These are phyloP conservation scores for Acacia crassicarpa DNA, from an alignment of 306 rosid genomes.

Conservation along the genomic window DNA sequence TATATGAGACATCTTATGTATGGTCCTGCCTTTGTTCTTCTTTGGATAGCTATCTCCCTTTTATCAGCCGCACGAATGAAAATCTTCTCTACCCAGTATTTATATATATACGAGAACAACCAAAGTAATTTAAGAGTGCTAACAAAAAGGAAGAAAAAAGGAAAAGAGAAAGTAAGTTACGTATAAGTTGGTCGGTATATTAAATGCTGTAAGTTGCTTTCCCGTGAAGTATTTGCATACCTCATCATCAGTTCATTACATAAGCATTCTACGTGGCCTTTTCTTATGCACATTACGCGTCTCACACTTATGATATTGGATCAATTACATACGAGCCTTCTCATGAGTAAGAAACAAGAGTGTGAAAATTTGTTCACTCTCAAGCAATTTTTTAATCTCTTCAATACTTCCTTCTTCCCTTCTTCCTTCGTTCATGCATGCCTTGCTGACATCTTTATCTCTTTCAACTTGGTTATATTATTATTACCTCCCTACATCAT, in stretches of 20 bases:
- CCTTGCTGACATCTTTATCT: conserved; percentile 16
- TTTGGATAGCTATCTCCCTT: neutral
- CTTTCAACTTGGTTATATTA: neutral
- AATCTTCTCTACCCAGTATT: conserved; percentile 24
- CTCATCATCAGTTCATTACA: neutral
- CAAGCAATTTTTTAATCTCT: conserved; percentile 6
- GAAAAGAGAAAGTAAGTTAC: neutral
- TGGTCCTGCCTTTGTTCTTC: neutral
- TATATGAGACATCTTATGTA: conserved; percentile 83
- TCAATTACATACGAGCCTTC: conserved; percentile 68
- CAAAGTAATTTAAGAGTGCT: neutral
- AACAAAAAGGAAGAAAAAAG: neutral
- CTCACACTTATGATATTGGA: conserved; percentile 77
- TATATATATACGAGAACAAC: too few species aligned
- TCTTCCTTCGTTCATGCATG: neutral
- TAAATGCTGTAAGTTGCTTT: conserved; percentile 73
- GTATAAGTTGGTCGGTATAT: conserved; percentile 19
- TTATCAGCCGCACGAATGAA: neutral
- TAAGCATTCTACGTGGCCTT: conserved; percentile 6
- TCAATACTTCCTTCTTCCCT: neutral
- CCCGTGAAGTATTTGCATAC: conserved; percentile 78
- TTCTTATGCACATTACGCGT: conserved; percentile 65
- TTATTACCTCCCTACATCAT: neutral
- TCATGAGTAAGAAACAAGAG: conserved; percentile 41
- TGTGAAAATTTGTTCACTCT: neutral